phyloP scores from a whole-genome alignment of 345 rosid genomes.

The Reutealis trisperma region DNA sequence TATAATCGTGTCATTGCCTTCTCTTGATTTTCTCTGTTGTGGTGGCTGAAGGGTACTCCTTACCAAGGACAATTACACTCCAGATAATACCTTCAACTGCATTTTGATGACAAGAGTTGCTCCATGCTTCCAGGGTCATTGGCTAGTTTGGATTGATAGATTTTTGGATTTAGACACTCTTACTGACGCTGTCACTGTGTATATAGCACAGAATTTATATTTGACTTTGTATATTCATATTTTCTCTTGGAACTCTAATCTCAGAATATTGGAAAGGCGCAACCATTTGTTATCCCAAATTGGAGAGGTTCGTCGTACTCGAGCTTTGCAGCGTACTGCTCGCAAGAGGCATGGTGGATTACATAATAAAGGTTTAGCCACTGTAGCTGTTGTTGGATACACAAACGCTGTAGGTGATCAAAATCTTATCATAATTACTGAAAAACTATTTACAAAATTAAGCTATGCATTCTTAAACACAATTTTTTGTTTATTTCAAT shows the following conservation, averaged over 20 bases:
- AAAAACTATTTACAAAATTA: neutral
- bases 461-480: neutral
- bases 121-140: conserved; percentile 3
- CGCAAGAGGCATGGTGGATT: conserved; percentile 63
- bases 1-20: neutral
- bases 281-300: conserved; percentile 64
- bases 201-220: neutral
- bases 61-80: neutral
- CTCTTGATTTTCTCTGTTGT: neutral
- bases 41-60: neutral
- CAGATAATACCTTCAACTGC: neutral
- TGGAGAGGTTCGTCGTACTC: conserved; percentile 81
- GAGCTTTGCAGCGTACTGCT: conserved; percentile 82
- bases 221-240: neutral
- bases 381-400: conserved; percentile 94
- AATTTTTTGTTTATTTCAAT: conserved; percentile 3
- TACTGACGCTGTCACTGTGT: neutral
- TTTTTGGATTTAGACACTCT: neutral
- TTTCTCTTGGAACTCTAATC: conserved; percentile 2
- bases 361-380: conserved; percentile 52
- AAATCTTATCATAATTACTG: conserved; percentile 11
- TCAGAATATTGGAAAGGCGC: conserved; percentile 76
- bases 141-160: neutral
- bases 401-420: conserved; percentile 84
- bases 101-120: neutral